Evolutionary conservation across 352 stramenopile species (phyloP).

Genomic region (Halophytophthora batemanensis): DNA sequence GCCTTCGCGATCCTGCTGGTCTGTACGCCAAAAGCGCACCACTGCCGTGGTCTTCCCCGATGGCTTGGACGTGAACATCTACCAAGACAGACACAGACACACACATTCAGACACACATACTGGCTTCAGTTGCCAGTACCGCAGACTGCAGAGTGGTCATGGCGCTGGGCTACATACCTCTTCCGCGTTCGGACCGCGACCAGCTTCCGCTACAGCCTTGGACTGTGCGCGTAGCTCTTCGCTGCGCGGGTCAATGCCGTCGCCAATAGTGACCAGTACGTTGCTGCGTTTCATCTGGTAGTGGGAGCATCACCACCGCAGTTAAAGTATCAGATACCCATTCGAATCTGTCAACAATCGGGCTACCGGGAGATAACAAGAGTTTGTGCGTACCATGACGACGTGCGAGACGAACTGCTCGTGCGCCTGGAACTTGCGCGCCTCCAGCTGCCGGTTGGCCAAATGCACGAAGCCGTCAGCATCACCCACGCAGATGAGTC

Average conservation of each 20-base stretch:
- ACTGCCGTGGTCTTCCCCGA: conserved; percentile 69
- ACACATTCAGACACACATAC: conserved; percentile 4
- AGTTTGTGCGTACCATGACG: conserved; percentile 64
- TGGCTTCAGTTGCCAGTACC: not conserved
- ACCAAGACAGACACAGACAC: not conserved
- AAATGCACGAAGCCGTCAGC: conserved; percentile 82
- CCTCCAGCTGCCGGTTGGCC: conserved; percentile 78
- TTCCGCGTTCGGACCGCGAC: conserved; percentile 50
- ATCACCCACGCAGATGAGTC: conserved; percentile 82
- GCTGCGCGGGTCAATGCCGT: conserved; percentile 80
- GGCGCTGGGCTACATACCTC: conserved; percentile 27
- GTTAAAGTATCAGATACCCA: not conserved
- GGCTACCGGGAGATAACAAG: not conserved
- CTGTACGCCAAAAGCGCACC: conserved; percentile 85
- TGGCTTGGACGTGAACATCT: conserved; percentile 69
- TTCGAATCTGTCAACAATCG: not conserved
- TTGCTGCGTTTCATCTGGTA: conserved; percentile 87
- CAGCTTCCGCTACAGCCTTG: conserved; percentile 73
- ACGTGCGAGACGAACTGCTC: conserved; percentile 87
- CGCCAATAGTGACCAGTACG: conserved; percentile 81
- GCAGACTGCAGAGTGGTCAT: not conserved
- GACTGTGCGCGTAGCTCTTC: conserved; percentile 75
- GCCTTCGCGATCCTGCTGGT: conserved; percentile 84
- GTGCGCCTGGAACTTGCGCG: conserved; percentile 80
- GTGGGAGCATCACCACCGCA: not conserved